Evolutionary conservation across 495 filamentous ascomycete genomes (phyloP).

Genomic region (Cairneyella variabilis): DNA sequence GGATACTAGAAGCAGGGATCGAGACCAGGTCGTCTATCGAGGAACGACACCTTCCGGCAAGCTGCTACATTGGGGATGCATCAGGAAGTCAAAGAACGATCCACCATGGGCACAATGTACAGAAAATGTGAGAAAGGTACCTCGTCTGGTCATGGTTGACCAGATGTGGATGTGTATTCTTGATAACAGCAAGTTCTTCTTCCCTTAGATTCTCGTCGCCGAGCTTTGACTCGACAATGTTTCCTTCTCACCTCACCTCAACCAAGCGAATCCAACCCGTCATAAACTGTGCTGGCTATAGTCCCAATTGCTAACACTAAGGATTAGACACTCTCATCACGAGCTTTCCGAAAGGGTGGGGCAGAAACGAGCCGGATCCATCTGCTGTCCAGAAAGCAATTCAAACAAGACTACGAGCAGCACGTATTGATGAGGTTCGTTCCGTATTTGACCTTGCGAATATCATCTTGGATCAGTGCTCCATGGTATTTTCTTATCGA

Average conservation of each 20-base stretch:
- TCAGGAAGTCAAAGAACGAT: not conserved
- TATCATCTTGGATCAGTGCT: slow-evolving; percentile 61
- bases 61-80: not conserved
- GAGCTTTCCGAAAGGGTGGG: slow-evolving; percentile 64
- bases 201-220: not conserved
- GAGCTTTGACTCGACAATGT: no score
- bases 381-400: slow-evolving; percentile 62
- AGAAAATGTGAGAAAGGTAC: slow-evolving; percentile 38
- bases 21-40: not conserved
- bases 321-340: slow-evolving; percentile 56
- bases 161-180: slow-evolving; percentile 75
- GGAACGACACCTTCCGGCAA: not conserved
- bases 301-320: no score
- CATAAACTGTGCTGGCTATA: no score
- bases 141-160: slow-evolving; percentile 68
- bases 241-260: no score
- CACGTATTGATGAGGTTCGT: slow-evolving; percentile 53
- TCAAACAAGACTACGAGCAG: slow-evolving; percentile 24
- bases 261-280: no score
- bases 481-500: slow-evolving; percentile 56
- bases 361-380: slow-evolving; percentile 60
- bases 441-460: slow-evolving; percentile 63
- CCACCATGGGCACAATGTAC: slow-evolving; percentile 28
- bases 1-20: not conserved
- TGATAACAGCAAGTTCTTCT: slow-evolving; percentile 37